Conservation (phyloP, 495 filamentous ascomycete species). For the Aspergillus avenaceus region DNA sequence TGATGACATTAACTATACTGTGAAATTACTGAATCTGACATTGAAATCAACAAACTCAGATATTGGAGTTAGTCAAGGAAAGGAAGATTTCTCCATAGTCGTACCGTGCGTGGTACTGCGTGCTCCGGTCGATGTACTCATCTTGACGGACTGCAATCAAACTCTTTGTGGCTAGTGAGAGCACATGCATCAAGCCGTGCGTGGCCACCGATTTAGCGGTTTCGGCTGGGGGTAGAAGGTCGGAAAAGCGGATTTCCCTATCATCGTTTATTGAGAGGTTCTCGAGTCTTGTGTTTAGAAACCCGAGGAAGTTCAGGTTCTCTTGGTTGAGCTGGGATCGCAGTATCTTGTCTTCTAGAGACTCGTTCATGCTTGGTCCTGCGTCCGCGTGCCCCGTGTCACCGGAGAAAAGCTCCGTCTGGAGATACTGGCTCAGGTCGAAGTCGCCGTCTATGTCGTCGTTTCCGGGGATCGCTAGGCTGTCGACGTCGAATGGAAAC, state of each 20-base stretch:
- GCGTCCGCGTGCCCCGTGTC: background rate
- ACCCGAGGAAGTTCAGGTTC: slow-evolving; percentile 57
- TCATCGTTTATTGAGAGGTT: slow-evolving; percentile 10
- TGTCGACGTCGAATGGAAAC: slow-evolving; percentile 32
- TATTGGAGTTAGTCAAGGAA: too few relatives aligned
- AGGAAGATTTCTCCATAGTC: slow-evolving; percentile 32
- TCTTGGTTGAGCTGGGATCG: slow-evolving; percentile 53
- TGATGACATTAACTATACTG: too few relatives aligned
- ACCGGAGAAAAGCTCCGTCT: slow-evolving; percentile 24
- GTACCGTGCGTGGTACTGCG: slow-evolving; percentile 19
- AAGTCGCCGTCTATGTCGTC: slow-evolving; percentile 41
- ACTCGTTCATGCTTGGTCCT: background rate
- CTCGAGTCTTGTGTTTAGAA: slow-evolving; percentile 31
- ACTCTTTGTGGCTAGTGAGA: slow-evolving; percentile 64
- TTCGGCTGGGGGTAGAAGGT: slow-evolving; percentile 51
- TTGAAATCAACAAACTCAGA: too few relatives aligned
- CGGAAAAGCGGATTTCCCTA: slow-evolving; percentile 48
- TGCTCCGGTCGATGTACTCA: slow-evolving; percentile 16
- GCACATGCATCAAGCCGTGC: slow-evolving; percentile 68
- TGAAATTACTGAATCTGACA: too few relatives aligned
- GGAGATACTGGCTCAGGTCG: slow-evolving; percentile 36
- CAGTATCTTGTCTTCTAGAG: slow-evolving; percentile 26
- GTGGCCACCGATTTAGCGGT: slow-evolving; percentile 59
- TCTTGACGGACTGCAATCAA: slow-evolving; percentile 32
- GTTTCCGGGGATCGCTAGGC: slow-evolving; percentile 26